Evolutionary conservation across 768 basidiomycete genomes (phyloP).

Genomic region (Rhodotorula toruloides): DNA sequence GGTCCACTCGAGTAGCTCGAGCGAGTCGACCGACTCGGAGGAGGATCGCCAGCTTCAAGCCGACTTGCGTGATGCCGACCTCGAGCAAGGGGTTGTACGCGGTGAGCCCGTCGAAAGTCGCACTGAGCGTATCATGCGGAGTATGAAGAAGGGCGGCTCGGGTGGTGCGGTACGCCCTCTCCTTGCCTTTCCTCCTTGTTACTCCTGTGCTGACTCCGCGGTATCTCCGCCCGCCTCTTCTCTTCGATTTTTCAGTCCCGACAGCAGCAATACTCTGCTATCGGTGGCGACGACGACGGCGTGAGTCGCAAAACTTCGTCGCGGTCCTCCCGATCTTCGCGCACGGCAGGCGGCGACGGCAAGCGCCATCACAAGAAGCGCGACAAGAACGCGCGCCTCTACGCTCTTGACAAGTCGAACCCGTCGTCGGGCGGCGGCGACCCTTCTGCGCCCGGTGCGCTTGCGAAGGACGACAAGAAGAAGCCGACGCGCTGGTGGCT

Average conservation of each 20-base stretch:
- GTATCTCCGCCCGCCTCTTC: no score
- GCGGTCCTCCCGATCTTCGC: background rate
- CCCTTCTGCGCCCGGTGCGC: background rate
- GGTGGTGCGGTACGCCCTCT: background rate
- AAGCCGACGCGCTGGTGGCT: background rate
- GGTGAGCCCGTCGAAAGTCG: constrained; percentile 10
- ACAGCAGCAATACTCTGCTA: no score
- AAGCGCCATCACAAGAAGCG: constrained; percentile 2
- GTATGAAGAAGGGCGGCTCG: constrained; percentile 1
- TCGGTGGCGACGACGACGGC: background rate
- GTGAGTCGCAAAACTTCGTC: background rate
- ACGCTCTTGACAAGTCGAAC: background rate
- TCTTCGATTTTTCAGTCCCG: no score
- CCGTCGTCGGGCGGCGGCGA: background rate
- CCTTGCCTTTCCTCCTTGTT: no score
- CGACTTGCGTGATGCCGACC: constrained; percentile 11
- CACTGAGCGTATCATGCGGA: constrained; percentile 9
- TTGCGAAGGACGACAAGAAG: background rate
- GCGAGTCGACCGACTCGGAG: constrained; percentile 22
- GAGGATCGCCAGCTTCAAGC: constrained; percentile 16
- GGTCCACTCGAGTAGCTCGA: background rate
- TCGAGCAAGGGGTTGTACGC: constrained; percentile 18
- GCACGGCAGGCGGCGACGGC: background rate
- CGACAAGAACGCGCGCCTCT: background rate
- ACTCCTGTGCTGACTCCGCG: background rate